A percentile compares a stretch with the other conserved stretches of the same genome.
Evolutionary conservation across 345 rosid genomes (phyloP).

Genomic region (Acer yangbiense): DNA sequence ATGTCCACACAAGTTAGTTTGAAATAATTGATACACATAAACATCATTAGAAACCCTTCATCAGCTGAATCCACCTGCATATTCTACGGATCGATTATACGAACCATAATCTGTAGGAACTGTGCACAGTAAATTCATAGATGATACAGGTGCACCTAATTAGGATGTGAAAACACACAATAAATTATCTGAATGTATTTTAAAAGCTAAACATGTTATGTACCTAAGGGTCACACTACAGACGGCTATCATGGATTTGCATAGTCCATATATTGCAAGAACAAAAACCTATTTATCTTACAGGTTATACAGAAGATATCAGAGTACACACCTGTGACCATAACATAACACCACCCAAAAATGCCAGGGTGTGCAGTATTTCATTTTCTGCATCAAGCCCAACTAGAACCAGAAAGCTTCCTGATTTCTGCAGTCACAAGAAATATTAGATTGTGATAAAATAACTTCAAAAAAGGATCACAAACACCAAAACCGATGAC

Average conservation of each 20-base stretch:
- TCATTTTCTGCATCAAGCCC: slow-evolving; percentile 87
- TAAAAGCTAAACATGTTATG: background rate
- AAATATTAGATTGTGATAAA: slow-evolving; percentile 20
- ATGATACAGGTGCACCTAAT: background rate
- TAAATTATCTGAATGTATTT: background rate
- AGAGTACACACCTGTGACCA: slow-evolving; percentile 87
- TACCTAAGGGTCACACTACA: background rate
- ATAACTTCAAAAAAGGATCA: background rate
- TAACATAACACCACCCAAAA: slow-evolving; percentile 86
- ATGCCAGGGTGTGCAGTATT: slow-evolving; percentile 84
- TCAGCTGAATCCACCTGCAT: background rate
- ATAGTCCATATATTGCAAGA: background rate
- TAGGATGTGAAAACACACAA: background rate
- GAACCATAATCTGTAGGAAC: background rate
- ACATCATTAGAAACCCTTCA: background rate
- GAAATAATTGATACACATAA: background rate
- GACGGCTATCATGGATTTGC: background rate
- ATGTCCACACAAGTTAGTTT: background rate
- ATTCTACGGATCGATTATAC: background rate
- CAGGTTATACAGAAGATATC: slow-evolving; percentile 12
- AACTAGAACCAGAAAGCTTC: slow-evolving; percentile 55
- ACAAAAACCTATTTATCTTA: slow-evolving; percentile 4
- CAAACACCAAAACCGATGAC: slow-evolving; percentile 17
- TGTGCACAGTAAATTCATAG: background rate
- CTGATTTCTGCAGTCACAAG: slow-evolving; percentile 61